Evolutionary conservation across 495 filamentous ascomycete species (phyloP).

Genomic region (Penicillium soppii): DNA sequence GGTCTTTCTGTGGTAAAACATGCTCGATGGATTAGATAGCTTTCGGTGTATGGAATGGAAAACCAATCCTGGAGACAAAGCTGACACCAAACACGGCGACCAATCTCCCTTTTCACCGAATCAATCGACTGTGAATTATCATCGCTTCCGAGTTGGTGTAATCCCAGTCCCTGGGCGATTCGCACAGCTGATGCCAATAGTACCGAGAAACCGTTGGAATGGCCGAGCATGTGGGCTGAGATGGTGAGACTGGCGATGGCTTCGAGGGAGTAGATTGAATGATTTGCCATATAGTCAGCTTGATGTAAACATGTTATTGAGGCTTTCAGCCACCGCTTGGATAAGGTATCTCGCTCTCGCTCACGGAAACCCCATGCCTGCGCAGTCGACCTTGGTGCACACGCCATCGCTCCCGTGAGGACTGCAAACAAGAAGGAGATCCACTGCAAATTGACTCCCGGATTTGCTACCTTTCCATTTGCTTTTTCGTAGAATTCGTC

Average conservation of each 20-base stretch:
- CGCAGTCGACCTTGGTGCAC: constrained; percentile 28
- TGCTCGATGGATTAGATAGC: constrained; percentile 34
- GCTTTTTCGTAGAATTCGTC: constrained; percentile 29
- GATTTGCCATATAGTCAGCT: constrained; percentile 35
- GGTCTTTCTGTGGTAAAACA: constrained; percentile 33
- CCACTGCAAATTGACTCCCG: constrained; percentile 36
- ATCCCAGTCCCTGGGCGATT: constrained; percentile 32
- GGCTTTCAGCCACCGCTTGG: constrained; percentile 37
- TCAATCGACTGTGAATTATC: no score
- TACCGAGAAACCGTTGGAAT: constrained; percentile 35
- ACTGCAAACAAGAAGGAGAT: constrained; percentile 40
- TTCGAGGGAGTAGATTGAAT: constrained; percentile 34
- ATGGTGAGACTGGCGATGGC: constrained; percentile 41
- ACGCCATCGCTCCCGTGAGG: constrained; percentile 36
- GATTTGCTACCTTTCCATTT: constrained; percentile 19
- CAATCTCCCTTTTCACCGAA: no score
- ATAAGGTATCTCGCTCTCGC: constrained; percentile 29
- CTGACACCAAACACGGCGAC: constrained; percentile 39
- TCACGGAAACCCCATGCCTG: constrained; percentile 35
- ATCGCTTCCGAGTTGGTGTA: constrained; percentile 24
- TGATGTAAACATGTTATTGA: constrained; percentile 33
- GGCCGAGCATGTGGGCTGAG: constrained; percentile 42
- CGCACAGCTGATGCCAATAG: constrained; percentile 30
- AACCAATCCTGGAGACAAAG: constrained; percentile 47
- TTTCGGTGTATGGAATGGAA: constrained; percentile 42